These are phyloP conservation scores for Fraxinus anomala DNA, from an alignment of 257 asterid genomes.

Conservation along the genomic window DNA sequence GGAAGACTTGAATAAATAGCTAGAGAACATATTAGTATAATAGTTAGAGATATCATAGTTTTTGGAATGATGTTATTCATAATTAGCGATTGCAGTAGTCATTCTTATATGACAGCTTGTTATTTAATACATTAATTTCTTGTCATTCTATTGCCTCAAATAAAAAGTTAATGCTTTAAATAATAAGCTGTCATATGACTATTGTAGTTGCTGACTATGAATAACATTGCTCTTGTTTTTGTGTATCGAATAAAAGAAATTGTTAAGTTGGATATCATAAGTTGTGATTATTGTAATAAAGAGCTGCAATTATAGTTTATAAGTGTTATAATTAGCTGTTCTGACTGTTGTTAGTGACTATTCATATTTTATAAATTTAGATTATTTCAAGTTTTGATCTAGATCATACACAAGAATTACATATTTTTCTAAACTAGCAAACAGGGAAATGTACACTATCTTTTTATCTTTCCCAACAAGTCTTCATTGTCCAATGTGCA, in stretches of 20 bases:
- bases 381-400: background rate
- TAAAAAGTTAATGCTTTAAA: too few relatives aligned
- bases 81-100: too few relatives aligned
- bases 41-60: background rate
- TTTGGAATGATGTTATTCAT: too few relatives aligned
- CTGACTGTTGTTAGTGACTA: background rate
- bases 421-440: background rate
- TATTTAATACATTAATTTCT: too few relatives aligned
- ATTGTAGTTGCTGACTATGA: too few relatives aligned
- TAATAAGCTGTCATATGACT: too few relatives aligned
- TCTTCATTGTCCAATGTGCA: background rate
- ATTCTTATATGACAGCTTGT: too few relatives aligned
- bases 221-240: too few relatives aligned
- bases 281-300: background rate
- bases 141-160: too few relatives aligned
- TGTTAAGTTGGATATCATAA: too few relatives aligned
- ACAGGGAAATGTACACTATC: background rate
- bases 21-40: background rate
- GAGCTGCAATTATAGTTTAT: background rate
- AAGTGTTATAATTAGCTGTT: background rate
- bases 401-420: background rate
- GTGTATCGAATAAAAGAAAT: background rate
- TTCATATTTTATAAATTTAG: background rate
- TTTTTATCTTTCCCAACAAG: background rate
- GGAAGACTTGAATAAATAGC: slow-evolving; percentile 43